Conservation (phyloP, 1,139 yeast species). For the Diutina scorzettiae region DNA sequence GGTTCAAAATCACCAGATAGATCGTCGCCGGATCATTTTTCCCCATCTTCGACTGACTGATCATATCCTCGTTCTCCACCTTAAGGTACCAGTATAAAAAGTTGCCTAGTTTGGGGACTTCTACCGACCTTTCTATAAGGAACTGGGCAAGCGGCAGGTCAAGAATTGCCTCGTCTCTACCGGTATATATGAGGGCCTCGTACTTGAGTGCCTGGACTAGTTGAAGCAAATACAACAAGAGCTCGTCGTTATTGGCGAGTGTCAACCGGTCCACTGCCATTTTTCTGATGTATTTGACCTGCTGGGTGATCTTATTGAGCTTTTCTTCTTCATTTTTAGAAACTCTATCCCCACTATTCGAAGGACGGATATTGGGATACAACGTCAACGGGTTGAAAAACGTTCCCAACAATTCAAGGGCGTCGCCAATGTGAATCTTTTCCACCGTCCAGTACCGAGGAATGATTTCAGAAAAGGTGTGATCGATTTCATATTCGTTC, state of each 20-base stretch:
- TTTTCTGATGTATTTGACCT: slow-evolving; percentile 41
- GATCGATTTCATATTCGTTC: slow-evolving; percentile 67
- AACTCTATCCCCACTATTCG: slow-evolving; percentile 4
- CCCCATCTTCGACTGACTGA: slow-evolving; percentile 13
- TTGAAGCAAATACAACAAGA: slow-evolving; percentile 74
- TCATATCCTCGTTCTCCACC: slow-evolving; percentile 73
- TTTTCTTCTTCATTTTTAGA: slow-evolving; percentile 17
- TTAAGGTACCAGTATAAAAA: slow-evolving; percentile 86
- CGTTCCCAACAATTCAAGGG: slow-evolving; percentile 76
- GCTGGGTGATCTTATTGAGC: slow-evolving; percentile 21
- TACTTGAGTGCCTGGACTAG: slow-evolving; percentile 87
- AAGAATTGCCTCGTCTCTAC: slow-evolving; percentile 14
- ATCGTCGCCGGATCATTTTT: slow-evolving; percentile 12
- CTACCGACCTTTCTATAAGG: slow-evolving; percentile 59
- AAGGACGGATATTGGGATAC: slow-evolving; percentile 12
- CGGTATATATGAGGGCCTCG: slow-evolving; percentile 26
- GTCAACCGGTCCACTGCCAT: slow-evolving; percentile 81
- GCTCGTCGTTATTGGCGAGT: slow-evolving; percentile 68
- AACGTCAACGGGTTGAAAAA: slow-evolving; percentile 38
- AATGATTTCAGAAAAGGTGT: slow-evolving; percentile 50
- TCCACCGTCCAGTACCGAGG: slow-evolving; percentile 41
- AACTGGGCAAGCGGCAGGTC: slow-evolving; percentile 67
- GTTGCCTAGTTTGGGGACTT: slow-evolving; percentile 60
- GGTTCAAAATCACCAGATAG: slow-evolving; percentile 26
- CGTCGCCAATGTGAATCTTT: slow-evolving; percentile 84